Evolutionary conservation across 148 eudicot species (phyloP).

Genomic region (Oxyria digyna): DNA sequence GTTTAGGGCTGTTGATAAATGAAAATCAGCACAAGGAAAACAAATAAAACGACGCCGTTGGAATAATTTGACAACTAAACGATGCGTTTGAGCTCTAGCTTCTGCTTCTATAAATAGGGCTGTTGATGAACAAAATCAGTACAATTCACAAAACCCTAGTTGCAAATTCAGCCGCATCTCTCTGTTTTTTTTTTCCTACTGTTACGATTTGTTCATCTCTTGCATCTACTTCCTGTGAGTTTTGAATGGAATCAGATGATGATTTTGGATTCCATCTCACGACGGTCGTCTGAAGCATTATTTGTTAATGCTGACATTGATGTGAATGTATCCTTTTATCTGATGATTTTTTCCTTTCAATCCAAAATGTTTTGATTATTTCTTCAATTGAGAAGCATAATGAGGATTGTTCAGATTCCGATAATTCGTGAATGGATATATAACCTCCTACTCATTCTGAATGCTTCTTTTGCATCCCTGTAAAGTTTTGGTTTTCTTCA

Average conservation of each 20-base stretch:
- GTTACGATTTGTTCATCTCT: neutral
- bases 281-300: conserved; percentile 3
- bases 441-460: conserved; percentile 23
- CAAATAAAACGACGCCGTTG: neutral
- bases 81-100: neutral
- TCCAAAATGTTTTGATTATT: neutral
- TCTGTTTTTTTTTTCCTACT: neutral
- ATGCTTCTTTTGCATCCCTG: conserved; percentile 6
- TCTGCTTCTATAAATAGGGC: neutral
- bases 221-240: neutral
- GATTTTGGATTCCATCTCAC: conserved; percentile 3
- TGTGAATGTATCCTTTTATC: neutral
- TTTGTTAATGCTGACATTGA: neutral
- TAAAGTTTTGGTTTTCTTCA: no score
- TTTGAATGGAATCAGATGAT: neutral
- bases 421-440: conserved; percentile 6
- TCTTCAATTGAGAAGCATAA: neutral
- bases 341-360: neutral
- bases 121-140: neutral
- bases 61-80: no score
- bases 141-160: neutral
- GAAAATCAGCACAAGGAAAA: no score
- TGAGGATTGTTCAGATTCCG: conserved; percentile 9
- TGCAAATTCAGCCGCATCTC: neutral
- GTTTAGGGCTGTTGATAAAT: no score